These are phyloP conservation scores for Fusarium oxysporum DNA, from an alignment of 2,329 filamentous ascomycete species.

Conservation along the genomic window DNA sequence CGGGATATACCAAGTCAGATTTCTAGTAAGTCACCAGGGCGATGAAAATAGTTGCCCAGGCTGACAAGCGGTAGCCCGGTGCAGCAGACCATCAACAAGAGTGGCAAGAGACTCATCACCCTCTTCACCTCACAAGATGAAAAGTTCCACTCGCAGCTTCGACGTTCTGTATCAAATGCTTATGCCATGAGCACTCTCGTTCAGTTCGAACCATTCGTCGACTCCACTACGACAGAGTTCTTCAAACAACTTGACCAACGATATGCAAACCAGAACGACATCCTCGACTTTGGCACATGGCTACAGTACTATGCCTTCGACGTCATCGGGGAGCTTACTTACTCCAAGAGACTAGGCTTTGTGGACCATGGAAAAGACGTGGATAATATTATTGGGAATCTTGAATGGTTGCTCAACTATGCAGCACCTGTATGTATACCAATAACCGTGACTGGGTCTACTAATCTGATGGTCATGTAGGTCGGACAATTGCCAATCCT, in stretches of 20 bases:
- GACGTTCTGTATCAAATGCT: not conserved
- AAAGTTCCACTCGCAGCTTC: not conserved
- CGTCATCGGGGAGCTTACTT: constrained; percentile 27
- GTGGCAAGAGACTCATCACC: not conserved
- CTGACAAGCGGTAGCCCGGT: not conserved
- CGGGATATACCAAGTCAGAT: constrained; percentile 19
- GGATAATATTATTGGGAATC: constrained; percentile 25
- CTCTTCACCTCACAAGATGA: constrained; percentile 12
- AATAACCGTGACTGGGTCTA: not conserved
- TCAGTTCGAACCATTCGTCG: constrained; percentile 6
- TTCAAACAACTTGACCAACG: not conserved
- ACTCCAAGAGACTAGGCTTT: constrained; percentile 28
- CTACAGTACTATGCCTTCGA: constrained; percentile 39
- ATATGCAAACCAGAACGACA: not conserved
- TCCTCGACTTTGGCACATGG: constrained; percentile 29
- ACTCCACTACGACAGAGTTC: not conserved
- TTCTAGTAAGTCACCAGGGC: not conserved
- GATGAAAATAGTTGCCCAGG: too few relatives aligned
- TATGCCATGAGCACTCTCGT: constrained; percentile 11
- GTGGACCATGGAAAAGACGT: constrained; percentile 28
- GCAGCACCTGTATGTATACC: not conserved
- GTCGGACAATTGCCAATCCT: constrained; percentile 10
- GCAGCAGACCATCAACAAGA: constrained; percentile 2
- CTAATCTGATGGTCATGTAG: not conserved
- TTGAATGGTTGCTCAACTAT: constrained; percentile 35